Base-by-base conservation (phyloP, 202 grass and related monocot genomes). In the Musa balbisiana region DNA sequence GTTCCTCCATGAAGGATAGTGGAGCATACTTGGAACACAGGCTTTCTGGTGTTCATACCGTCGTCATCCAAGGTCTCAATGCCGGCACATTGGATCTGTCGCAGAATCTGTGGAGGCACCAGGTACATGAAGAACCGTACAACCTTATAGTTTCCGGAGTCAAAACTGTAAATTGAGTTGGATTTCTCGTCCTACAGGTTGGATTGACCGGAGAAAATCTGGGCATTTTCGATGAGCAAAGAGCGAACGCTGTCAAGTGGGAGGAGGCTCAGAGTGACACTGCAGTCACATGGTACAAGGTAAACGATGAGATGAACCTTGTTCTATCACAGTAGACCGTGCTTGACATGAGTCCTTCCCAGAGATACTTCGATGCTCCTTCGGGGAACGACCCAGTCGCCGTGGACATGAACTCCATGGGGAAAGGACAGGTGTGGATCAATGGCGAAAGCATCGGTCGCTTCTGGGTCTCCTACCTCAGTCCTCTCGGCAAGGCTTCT, bases 81-180 rank as follows among this genome's bases (percentile, higher is more conserved):
- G 79, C 88, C 1, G 91, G 94, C 22, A 98, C 94, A 65, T 62
- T 93, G 66, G 94, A 98, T 77, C 86, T 93, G 63, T 81, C 85
- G 1, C 49, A 27, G 24, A 98, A 87, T 72, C 81, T 87, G 8
- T 98, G 91, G 91, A 89, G 88, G 1, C 90, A 98, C 69, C 2
- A 86, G 74, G 87, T 89, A 68, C 2, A 20, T 62, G 59, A 8
- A 17, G 51, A 64, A 16, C 16, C 55, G 20, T 69, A 25, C 11
- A 62, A 16, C 49, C n/a, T 20, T 64, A 71, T 43, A 4, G 53
- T 51, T 23, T 62, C 56, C 14, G 15, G 3, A 21, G 10, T 49
- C 12, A 52, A 54, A 13, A 15, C 9, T 73, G 22, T 52, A n/a
- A 24, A 8, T 65, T n/a, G 25, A 49, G 27, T 33, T 59, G 29